phyloP scores from a whole-genome alignment of 2,329 filamentous ascomycete genomes.

The Aspergillus unguis region DNA sequence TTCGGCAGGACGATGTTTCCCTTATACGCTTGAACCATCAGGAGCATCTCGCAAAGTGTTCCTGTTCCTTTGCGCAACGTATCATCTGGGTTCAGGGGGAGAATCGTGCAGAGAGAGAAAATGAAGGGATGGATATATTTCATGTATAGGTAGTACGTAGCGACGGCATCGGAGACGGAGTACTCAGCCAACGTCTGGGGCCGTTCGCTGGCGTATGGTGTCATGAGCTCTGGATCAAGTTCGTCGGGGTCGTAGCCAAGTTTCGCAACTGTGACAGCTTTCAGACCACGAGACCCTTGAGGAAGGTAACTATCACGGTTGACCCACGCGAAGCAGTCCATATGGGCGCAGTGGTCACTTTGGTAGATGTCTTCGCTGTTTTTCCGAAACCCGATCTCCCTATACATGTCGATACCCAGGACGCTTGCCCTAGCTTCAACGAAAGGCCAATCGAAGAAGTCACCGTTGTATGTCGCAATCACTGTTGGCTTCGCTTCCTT shows the following conservation, averaged over 20 bases:
- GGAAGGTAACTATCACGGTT: constrained; percentile 97
- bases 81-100: constrained; percentile 89
- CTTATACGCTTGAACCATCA: constrained; percentile 97
- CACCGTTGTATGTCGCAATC: constrained; percentile 99
- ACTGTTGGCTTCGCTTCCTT: constrained; percentile 93
- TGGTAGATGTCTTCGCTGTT: constrained; percentile 96
- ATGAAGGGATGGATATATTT: constrained; percentile 99
- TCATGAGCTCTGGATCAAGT: constrained; percentile 96
- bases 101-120: constrained; percentile 95
- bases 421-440: constrained; percentile 91
- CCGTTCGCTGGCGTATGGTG: constrained; percentile 77
- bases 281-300: constrained; percentile 93
- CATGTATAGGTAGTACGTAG: constrained; percentile 99
- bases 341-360: constrained; percentile 92
- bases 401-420: constrained; percentile 98
- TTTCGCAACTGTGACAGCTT: constrained; percentile 96
- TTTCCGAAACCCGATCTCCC: constrained; percentile 94
- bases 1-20: constrained; percentile 91
- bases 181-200: constrained; percentile 96
- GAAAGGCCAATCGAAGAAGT: constrained; percentile 99
- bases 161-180: constrained; percentile 97
- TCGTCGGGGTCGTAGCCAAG: constrained; percentile 98
- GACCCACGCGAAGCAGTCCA: constrained; percentile 99
- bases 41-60: constrained; percentile 97
- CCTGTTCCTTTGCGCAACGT: constrained; percentile 92